These are phyloP conservation scores for Trifolium fragiferum DNA, from an alignment of 306 rosid genomes.

Conservation along the genomic window DNA sequence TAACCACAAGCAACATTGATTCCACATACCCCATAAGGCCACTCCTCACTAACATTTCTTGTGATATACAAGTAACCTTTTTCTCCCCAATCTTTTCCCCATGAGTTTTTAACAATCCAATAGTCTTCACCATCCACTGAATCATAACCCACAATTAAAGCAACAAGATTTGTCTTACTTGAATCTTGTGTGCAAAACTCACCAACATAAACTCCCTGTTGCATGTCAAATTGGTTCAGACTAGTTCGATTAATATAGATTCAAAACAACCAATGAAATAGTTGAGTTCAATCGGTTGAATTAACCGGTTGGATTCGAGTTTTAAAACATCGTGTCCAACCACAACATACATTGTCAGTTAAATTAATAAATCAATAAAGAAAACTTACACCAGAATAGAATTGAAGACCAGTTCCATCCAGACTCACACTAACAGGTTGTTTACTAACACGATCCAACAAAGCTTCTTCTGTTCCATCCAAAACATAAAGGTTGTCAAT, in stretches of 20 bases:
- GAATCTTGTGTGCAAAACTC: slow-evolving; percentile 37
- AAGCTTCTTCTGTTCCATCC: slow-evolving; percentile 51
- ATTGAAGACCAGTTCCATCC: slow-evolving; percentile 57
- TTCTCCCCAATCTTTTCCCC: slow-evolving; percentile 46
- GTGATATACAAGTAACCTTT: slow-evolving; percentile 38
- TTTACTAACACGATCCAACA: slow-evolving; percentile 51
- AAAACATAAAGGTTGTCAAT: slow-evolving; percentile 57
- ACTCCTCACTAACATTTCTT: slow-evolving; percentile 37
- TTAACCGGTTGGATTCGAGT: no score
- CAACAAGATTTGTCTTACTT: slow-evolving; percentile 21
- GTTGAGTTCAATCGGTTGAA: no score
- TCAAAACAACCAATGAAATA: no score
- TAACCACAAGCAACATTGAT: slow-evolving; percentile 33
- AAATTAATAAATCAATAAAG: neutral
- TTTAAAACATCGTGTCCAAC: no score
- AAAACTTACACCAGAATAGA: slow-evolving; percentile 59
- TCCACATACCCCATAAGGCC: slow-evolving; percentile 43
- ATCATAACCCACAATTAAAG: slow-evolving; percentile 47
- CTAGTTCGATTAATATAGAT: no score
- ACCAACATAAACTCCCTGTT: slow-evolving; percentile 45
- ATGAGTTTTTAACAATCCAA: slow-evolving; percentile 50
- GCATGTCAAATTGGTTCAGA: no score
- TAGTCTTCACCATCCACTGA: slow-evolving; percentile 41
- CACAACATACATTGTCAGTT: no score
- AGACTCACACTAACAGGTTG: slow-evolving; percentile 66